Evolutionary conservation across 768 basidiomycete species (phyloP).

Genomic region (Hypholoma fasciculare): DNA sequence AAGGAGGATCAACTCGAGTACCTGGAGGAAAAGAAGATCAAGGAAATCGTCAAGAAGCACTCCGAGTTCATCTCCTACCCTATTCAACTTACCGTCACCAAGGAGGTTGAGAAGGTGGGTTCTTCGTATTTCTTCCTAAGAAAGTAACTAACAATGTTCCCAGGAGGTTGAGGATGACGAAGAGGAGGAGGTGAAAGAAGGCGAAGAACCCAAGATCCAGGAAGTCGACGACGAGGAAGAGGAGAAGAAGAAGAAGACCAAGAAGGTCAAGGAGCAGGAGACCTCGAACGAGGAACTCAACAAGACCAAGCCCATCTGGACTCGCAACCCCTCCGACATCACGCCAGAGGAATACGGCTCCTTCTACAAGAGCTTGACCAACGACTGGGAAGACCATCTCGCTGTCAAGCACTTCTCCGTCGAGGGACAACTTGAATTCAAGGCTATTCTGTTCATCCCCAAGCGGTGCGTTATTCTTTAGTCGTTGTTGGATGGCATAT

Average conservation of each 20-base stretch:
- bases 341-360: slow-evolving; percentile 88
- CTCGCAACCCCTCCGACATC: slow-evolving; percentile 95
- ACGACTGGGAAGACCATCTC: slow-evolving; percentile 99
- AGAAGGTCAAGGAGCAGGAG: slow-evolving; percentile 90
- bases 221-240: slow-evolving; percentile 84
- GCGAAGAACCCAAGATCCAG: slow-evolving; percentile 78
- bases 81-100: slow-evolving; percentile 96
- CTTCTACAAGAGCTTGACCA: slow-evolving; percentile 99
- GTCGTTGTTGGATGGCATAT: slow-evolving; percentile 1
- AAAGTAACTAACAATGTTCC: slow-evolving; percentile 13
- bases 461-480: slow-evolving; percentile 68
- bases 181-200: slow-evolving; percentile 68
- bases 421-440: slow-evolving; percentile 99
- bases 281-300: slow-evolving; percentile 96
- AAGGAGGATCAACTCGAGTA: slow-evolving; percentile 99
- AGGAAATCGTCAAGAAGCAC: slow-evolving; percentile 99
- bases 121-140: slow-evolving; percentile 20
- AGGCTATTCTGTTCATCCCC: slow-evolving; percentile 96
- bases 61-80: slow-evolving; percentile 99
- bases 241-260: slow-evolving; percentile 90
- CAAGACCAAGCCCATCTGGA: slow-evolving; percentile 99
- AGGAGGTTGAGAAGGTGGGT: slow-evolving; percentile 96
- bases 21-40: slow-evolving; percentile 98
- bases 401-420: slow-evolving; percentile 99
- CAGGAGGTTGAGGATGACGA: slow-evolving; percentile 90